Evolutionary conservation across 73 alveolate species (phyloP).

Genomic region (Paramecium biaurelia): DNA sequence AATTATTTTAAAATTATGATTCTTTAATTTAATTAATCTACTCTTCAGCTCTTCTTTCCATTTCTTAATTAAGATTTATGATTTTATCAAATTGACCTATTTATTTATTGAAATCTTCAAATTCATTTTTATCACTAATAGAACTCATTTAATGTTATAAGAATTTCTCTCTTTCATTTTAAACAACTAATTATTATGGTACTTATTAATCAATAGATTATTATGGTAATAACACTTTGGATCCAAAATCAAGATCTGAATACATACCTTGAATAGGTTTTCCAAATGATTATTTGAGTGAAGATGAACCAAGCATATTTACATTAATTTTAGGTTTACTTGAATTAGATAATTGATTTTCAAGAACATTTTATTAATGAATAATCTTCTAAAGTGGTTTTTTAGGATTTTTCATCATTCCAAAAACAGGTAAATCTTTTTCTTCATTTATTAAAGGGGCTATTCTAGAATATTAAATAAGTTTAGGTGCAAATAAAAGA

Average conservation of each 20-base stretch:
- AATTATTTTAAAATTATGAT: not conserved
- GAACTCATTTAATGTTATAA: not conserved
- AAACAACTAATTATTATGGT: not conserved
- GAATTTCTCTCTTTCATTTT: constrained; percentile 27
- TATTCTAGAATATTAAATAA: constrained; percentile 20
- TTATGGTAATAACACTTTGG: constrained; percentile 4
- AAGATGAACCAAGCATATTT: not conserved
- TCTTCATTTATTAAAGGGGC: not conserved
- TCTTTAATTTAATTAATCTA: not conserved
- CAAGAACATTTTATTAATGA: not conserved
- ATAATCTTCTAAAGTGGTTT: not conserved
- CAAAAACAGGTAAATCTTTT: not conserved
- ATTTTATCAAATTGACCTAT: not conserved
- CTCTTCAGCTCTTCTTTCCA: not conserved
- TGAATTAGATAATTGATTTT: not conserved
- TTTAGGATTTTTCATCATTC: constrained; percentile 11
- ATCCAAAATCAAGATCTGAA: constrained; percentile 17
- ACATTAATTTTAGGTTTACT: constrained; percentile 4
- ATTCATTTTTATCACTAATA: constrained; percentile 36
- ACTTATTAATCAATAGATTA: not conserved
- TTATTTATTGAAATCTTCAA: not conserved
- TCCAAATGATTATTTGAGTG: constrained; percentile 15
- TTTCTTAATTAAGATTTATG: not conserved
- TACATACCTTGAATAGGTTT: not conserved
- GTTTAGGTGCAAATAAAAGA: constrained; percentile 19